These are phyloP conservation scores for Hypomontagnella monticulosa DNA, from an alignment of 495 filamentous ascomycete genomes.

Conservation along the genomic window DNA sequence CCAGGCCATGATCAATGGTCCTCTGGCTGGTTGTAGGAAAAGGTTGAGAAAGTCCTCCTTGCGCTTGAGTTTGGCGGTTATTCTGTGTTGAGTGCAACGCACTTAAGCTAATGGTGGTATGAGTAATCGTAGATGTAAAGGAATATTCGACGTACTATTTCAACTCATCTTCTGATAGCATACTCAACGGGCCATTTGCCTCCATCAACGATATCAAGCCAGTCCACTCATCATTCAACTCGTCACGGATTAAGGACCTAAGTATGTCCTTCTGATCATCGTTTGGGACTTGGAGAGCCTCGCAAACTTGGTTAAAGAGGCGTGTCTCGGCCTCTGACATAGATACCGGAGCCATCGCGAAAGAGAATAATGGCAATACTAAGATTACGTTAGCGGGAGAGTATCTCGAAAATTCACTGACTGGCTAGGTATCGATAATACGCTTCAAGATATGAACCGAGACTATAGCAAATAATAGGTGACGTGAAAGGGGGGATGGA, in stretches of 20 bases:
- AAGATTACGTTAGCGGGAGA: neutral
- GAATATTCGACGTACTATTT: slow-evolving; percentile 24
- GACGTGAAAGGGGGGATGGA: too few species aligned
- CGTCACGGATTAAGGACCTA: slow-evolving; percentile 22
- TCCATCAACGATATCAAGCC: slow-evolving; percentile 24
- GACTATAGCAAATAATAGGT: too few species aligned
- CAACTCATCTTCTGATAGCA: slow-evolving; percentile 34
- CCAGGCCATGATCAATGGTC: slow-evolving; percentile 3
- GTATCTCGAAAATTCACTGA: neutral
- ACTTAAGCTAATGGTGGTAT: slow-evolving; percentile 18
- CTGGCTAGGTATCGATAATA: too few species aligned
- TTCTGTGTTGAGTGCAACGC: neutral
- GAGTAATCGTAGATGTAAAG: neutral
- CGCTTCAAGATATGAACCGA: too few species aligned
- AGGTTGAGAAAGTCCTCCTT: slow-evolving; percentile 13
- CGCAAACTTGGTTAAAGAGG: slow-evolving; percentile 34
- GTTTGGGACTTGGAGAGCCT: slow-evolving; percentile 13
- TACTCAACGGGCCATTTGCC: slow-evolving; percentile 26
- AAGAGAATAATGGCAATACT: neutral
- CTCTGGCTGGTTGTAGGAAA: slow-evolving; percentile 11
- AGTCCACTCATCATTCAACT: slow-evolving; percentile 26
- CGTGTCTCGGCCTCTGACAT: slow-evolving; percentile 31
- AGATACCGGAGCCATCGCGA: slow-evolving; percentile 18
- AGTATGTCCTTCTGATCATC: slow-evolving; percentile 25
- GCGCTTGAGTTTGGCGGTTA: neutral